phyloP scores from a whole-genome alignment of 768 basidiomycete genomes.

The Clitopilus hobsonii region DNA sequence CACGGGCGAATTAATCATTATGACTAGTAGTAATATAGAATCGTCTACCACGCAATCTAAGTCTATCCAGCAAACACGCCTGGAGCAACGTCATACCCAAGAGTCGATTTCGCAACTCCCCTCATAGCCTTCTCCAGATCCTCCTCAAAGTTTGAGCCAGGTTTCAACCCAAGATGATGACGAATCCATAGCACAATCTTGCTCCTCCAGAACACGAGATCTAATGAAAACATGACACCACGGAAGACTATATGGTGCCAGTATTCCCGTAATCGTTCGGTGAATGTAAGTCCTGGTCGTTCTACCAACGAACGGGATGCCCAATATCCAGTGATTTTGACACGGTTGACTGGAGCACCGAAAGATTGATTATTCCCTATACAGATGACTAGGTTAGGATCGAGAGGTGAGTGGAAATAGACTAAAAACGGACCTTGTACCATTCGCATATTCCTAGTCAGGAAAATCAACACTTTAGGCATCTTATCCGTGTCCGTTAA shows the following conservation, averaged over 20 bases:
- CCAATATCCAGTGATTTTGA: constrained; percentile 85
- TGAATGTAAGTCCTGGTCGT: constrained; percentile 35
- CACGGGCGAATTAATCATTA: too few species aligned
- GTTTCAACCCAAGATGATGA: constrained; percentile 30
- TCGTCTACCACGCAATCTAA: too few species aligned
- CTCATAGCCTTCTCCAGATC: constrained; percentile 73
- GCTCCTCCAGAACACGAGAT: constrained; percentile 66
- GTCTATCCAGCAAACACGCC: constrained; percentile 47
- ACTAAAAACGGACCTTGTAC: constrained; percentile 44
- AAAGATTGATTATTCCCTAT: constrained; percentile 77
- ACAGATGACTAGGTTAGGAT: constrained; percentile 17
- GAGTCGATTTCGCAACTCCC: constrained; percentile 69
- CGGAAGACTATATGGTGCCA: constrained; percentile 62
- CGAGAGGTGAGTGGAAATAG: constrained; percentile 9
- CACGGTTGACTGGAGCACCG: constrained; percentile 83
- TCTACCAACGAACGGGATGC: constrained; percentile 63
- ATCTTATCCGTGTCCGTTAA: constrained; percentile 71
- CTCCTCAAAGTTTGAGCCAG: constrained; percentile 66
- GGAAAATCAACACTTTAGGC: constrained; percentile 73
- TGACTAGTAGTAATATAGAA: too few species aligned
- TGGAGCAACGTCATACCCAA: constrained; percentile 71
- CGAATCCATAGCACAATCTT: constrained; percentile 48
- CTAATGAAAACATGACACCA: constrained; percentile 59
- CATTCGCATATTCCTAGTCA: constrained; percentile 73
- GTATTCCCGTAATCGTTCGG: constrained; percentile 44